Percentiles rank a stretch among this genome's conserved stretches.
Evolutionary conservation across 2,329 filamentous ascomycete species (phyloP).

Genomic region (Tympanopsis confertula): DNA sequence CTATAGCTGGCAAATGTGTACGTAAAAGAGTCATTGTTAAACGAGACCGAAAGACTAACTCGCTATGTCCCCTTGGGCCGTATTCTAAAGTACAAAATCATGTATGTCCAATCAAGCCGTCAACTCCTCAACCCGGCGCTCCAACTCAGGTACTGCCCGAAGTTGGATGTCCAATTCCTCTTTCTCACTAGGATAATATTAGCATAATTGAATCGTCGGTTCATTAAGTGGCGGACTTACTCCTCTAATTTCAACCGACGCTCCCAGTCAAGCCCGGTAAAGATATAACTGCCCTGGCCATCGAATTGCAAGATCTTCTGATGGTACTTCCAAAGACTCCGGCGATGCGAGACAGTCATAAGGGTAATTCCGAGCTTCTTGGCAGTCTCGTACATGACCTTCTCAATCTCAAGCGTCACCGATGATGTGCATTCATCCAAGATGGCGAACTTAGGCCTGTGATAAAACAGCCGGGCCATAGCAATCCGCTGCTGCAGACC

Average conservation of each 20-base stretch:
- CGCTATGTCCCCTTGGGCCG: too few species aligned
- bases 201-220: too few species aligned
- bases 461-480: constrained; percentile 92
- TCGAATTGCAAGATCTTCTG: constrained; percentile 91
- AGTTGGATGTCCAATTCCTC: constrained; percentile 83
- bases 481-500: constrained; percentile 92
- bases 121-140: constrained; percentile 74
- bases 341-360: constrained; percentile 88
- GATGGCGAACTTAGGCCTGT: constrained; percentile 84
- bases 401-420: constrained; percentile 90
- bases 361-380: constrained; percentile 85
- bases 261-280: constrained; percentile 82
- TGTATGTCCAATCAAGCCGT: constrained; percentile 32
- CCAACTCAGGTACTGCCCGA: constrained; percentile 75
- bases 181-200: constrained; percentile 48
- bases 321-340: constrained; percentile 95
- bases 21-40: too few species aligned
- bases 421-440: constrained; percentile 92
- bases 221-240: too few species aligned
- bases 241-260: constrained; percentile 77
- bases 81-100: too few species aligned
- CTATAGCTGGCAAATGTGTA: too few species aligned
- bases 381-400: constrained; percentile 93
- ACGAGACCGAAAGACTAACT: too few species aligned
- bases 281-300: constrained; percentile 82